Conservation (phyloP, 208 protist genomes). For the Naegleria lovaniensis region DNA sequence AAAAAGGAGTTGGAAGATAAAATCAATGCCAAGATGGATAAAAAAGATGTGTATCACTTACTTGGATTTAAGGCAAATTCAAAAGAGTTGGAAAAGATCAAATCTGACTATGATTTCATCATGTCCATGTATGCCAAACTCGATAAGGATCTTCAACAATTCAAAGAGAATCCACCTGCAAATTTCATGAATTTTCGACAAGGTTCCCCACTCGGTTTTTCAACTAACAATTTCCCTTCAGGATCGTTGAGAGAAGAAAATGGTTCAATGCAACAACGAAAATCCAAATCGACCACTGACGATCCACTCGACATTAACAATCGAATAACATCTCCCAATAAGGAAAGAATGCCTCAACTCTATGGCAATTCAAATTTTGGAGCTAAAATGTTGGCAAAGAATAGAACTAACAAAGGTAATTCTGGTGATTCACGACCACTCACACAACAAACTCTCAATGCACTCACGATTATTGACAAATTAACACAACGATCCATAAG, state of each 20-base stretch:
- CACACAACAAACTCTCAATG: neutral
- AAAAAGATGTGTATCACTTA: neutral
- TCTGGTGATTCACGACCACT: neutral
- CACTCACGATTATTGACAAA: neutral
- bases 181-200: neutral
- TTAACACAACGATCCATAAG: neutral
- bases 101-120: neutral
- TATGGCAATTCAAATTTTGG: neutral
- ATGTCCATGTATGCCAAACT: neutral
- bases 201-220: neutral
- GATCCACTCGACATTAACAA: neutral
- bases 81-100: neutral
- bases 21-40: neutral
- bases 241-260: neutral
- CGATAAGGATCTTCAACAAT: neutral
- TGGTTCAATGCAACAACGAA: neutral
- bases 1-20: neutral
- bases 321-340: neutral
- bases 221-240: neutral
- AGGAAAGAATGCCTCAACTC: neutral
- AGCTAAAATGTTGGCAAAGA: neutral
- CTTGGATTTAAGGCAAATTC: neutral
- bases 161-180: neutral
- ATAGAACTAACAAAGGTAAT: neutral
- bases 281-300: neutral